A percentile compares a stretch with the other conserved stretches of the same genome.
phyloP scores from a whole-genome alignment of 2,329 filamentous ascomycete genomes.

The Verticillium albo-atrum region DNA sequence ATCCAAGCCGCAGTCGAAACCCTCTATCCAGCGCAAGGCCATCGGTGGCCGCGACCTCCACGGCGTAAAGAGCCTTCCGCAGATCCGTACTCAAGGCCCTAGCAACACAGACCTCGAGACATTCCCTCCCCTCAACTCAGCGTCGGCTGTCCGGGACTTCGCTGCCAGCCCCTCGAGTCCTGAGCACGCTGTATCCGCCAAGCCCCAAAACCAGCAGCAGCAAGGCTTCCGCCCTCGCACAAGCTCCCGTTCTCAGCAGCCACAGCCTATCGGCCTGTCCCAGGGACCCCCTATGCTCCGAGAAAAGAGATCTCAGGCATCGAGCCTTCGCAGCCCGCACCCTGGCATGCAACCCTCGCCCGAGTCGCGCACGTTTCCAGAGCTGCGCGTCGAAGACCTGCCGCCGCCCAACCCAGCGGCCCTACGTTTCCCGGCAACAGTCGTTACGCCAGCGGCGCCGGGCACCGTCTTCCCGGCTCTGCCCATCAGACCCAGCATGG shows the following conservation, averaged over 20 bases:
- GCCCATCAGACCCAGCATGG: conserved; percentile 39
- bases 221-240: background rate
- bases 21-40: conserved; percentile 18
- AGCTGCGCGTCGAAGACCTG: conserved; percentile 27
- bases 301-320: background rate
- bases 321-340: background rate
- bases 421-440: conserved; percentile 31
- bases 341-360: background rate
- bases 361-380: conserved; percentile 16
- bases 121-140: conserved; percentile 12
- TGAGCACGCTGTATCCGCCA: conserved; percentile 12
- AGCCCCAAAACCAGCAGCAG: conserved; percentile 17
- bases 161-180: conserved; percentile 11
- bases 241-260: background rate
- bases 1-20: conserved; percentile 11
- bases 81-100: conserved; percentile 10
- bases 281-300: background rate
- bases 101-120: conserved; percentile 15
- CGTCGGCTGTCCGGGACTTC: conserved; percentile 6
- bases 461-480: conserved; percentile 35
- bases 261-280: background rate
- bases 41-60: conserved; percentile 17
- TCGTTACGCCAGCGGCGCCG: conserved; percentile 18
- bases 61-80: conserved; percentile 15
- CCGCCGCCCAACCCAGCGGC: conserved; percentile 29